Percentiles rank a stretch among this genome's conserved stretches.
Conservation (phyloP, 352 stramenopile species). For the Vaucheria bursata region DNA sequence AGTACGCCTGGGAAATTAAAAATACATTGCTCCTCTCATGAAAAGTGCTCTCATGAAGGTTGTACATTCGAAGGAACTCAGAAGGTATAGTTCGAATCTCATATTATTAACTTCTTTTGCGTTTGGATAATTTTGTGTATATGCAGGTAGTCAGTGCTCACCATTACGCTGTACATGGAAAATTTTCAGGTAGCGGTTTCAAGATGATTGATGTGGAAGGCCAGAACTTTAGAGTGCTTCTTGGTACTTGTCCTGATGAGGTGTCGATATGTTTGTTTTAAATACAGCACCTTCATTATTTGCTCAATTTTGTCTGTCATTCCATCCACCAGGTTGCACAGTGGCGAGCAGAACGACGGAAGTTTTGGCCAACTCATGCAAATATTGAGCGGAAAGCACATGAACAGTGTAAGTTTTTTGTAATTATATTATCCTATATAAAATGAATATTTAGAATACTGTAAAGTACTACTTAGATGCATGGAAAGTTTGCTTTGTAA, state of each 20-base stretch:
- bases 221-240: constrained; percentile 37
- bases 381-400: constrained; percentile 16
- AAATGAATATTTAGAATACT: no score
- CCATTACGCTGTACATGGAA: constrained; percentile 20
- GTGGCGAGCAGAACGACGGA: constrained; percentile 26
- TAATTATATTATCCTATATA: no score
- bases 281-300: background rate
- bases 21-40: constrained; percentile 26
- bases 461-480: no score
- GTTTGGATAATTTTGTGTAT: background rate
- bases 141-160: constrained; percentile 21
- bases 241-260: constrained; percentile 38
- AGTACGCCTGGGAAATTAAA: background rate
- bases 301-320: background rate
- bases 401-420: no score
- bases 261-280: background rate
- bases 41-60: constrained; percentile 19
- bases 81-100: constrained; percentile 10
- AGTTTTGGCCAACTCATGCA: constrained; percentile 20
- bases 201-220: constrained; percentile 42
- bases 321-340: constrained; percentile 14
- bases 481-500: no score
- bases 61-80: constrained; percentile 23
- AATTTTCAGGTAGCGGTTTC: constrained; percentile 40
- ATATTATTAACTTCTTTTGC: background rate